Conservation (phyloP, 2,329 filamentous ascomycete genomes). For the Basipetospora chlamydospora region DNA sequence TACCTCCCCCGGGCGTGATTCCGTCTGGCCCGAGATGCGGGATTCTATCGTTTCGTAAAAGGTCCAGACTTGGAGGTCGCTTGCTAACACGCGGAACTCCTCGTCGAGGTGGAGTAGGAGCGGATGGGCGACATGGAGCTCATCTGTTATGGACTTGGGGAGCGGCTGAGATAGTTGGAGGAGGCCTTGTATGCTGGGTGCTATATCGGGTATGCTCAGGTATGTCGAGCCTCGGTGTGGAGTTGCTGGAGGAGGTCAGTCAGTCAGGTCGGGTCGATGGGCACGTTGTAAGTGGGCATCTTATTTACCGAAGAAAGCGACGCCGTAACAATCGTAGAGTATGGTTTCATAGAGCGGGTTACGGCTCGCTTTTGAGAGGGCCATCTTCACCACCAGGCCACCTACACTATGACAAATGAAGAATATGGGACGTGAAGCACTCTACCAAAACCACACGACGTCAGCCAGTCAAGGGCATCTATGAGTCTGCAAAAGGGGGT, state of each 20-base stretch:
- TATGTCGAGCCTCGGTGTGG: constrained; percentile 51
- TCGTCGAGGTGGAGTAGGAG: constrained; percentile 35
- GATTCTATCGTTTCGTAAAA: constrained; percentile 46
- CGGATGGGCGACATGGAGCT: constrained; percentile 35
- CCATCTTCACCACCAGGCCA: constrained; percentile 43
- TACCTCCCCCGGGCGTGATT: constrained; percentile 31
- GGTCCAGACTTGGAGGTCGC: constrained; percentile 46
- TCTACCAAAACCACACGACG: constrained; percentile 3
- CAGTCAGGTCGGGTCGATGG: not conserved
- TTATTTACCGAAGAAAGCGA: constrained; percentile 41
- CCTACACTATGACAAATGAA: constrained; percentile 49
- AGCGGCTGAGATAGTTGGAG: constrained; percentile 36
- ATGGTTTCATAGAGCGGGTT: constrained; percentile 25
- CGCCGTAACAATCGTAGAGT: constrained; percentile 42
- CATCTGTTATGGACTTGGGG: constrained; percentile 32
- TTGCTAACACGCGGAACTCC: constrained; percentile 39
- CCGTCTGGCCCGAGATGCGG: constrained; percentile 4
- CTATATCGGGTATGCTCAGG: constrained; percentile 42
- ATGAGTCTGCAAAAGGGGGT: not conserved
- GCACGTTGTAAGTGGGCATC: not conserved
- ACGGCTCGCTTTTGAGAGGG: constrained; percentile 31
- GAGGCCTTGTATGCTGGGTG: constrained; percentile 35
- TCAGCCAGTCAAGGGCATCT: too few relatives aligned
- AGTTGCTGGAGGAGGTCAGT: constrained; percentile 25
- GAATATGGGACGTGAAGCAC: constrained; percentile 33